Evolutionary conservation across 129 eudicot genomes (phyloP).

Genomic region (Escallonia herrerae): DNA sequence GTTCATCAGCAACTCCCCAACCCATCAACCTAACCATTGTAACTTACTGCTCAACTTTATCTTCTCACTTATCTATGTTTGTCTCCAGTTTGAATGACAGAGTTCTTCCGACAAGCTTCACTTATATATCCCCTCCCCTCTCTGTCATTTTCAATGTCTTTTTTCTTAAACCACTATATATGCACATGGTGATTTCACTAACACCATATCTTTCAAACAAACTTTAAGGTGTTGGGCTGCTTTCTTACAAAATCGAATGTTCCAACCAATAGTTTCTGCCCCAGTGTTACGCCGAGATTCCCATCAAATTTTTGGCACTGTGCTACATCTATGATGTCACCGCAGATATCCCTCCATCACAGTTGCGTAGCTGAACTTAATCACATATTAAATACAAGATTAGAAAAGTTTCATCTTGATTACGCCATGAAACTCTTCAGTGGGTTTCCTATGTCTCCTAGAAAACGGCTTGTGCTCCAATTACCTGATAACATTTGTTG

Average conservation of each 20-base stretch:
- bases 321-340: conserved; percentile 16
- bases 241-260: background rate
- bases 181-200: conserved; percentile 41
- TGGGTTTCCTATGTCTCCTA: conserved; percentile 48
- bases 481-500: conserved; percentile 23
- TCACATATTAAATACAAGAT: conserved; percentile 12
- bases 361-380: conserved; percentile 21
- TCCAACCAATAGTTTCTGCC: background rate
- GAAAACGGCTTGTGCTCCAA: conserved; percentile 34
- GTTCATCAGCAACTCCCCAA: conserved; percentile 28
- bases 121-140: conserved; percentile 29
- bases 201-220: conserved; percentile 10
- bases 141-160: conserved; percentile 24
- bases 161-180: conserved; percentile 22
- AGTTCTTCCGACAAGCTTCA: background rate
- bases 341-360: conserved; percentile 22
- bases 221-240: background rate
- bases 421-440: conserved; percentile 21
- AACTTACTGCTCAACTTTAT: background rate
- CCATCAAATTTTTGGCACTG: background rate
- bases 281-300: background rate
- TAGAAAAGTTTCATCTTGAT: conserved; percentile 16
- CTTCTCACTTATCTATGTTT: background rate
- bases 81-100: conserved; percentile 33
- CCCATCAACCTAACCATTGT: conserved; percentile 19